A percentile compares a stretch with the other conserved stretches of the same genome.
phyloP scores from a whole-genome alignment of 2,329 filamentous ascomycete genomes.

The Epichloe amarillans region DNA sequence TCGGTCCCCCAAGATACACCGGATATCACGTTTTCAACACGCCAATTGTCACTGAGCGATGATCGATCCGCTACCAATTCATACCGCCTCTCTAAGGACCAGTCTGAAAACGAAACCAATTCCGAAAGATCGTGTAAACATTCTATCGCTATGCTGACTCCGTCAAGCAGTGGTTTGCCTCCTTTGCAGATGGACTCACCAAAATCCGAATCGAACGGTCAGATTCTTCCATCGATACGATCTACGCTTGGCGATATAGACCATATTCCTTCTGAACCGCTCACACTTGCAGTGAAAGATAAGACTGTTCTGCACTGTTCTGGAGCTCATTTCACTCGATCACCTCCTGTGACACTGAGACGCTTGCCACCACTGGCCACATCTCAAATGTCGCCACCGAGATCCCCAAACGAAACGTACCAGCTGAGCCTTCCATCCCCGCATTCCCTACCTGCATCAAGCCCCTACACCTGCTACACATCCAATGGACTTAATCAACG shows the following conservation, averaged over 20 bases:
- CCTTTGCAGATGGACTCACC: constrained; percentile 25
- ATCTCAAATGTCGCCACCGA: constrained; percentile 28
- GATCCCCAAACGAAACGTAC: constrained; percentile 35
- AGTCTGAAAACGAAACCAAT: constrained; percentile 3
- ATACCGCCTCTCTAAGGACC: constrained; percentile 4
- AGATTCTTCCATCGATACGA: constrained; percentile 26
- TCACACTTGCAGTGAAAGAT: constrained; percentile 20
- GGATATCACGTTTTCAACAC: constrained; percentile 18
- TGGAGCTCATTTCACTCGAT: constrained; percentile 17
- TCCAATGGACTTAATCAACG: constrained; percentile 21
- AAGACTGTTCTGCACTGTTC: constrained; percentile 12
- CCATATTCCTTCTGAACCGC: constrained; percentile 16
- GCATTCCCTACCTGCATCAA: constrained; percentile 25
- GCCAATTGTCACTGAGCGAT: constrained; percentile 22
- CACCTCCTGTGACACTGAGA: constrained; percentile 21
- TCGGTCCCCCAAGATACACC: constrained; percentile 10
- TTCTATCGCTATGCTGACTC: constrained; percentile 12
- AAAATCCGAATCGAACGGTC: constrained; percentile 21
- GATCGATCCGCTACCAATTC: constrained; percentile 12
- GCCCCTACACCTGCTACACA: constrained; percentile 24
- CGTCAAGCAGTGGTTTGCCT: constrained; percentile 19
- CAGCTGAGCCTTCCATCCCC: constrained; percentile 35
- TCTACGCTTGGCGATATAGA: constrained; percentile 24
- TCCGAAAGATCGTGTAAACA: constrained; percentile 11
- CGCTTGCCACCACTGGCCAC: constrained; percentile 19